Evolutionary conservation across 176 grass and related monocot species (phyloP).

Genomic region (Poa annua): DNA sequence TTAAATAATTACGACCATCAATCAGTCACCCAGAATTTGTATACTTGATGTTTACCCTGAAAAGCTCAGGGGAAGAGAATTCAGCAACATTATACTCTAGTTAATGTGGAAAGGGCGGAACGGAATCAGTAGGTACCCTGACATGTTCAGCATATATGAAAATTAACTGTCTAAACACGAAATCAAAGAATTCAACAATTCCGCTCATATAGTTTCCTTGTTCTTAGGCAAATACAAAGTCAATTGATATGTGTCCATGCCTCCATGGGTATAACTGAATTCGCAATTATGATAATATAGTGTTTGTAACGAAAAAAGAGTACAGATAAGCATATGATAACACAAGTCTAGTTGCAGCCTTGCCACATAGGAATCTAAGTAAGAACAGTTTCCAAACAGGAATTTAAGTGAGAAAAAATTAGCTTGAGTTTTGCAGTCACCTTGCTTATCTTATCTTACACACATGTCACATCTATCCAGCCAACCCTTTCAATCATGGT

Average conservation of each 20-base stretch:
- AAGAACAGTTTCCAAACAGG: neutral
- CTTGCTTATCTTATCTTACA: slow-evolving; percentile 40
- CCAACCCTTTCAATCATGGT: slow-evolving; percentile 37
- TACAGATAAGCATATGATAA: slow-evolving; percentile 28
- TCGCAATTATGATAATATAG: neutral
- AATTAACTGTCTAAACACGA: slow-evolving; percentile 22
- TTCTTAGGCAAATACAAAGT: slow-evolving; percentile 1
- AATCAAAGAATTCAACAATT: neutral
- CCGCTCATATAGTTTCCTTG: neutral
- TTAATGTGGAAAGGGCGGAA: neutral
- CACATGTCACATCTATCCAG: slow-evolving; percentile 42
- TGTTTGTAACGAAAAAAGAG: slow-evolving; percentile 10
- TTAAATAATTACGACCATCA: slow-evolving; percentile 10
- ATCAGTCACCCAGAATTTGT: slow-evolving; percentile 5
- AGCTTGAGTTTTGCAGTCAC: slow-evolving; percentile 38
- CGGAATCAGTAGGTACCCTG: slow-evolving; percentile 12
- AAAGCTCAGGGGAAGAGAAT: slow-evolving; percentile 16
- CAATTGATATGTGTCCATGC: neutral
- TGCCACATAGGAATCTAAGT: slow-evolving; percentile 31
- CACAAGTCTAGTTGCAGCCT: slow-evolving; percentile 33
- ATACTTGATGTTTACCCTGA: slow-evolving; percentile 19
- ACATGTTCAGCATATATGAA: neutral
- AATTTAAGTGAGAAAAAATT: slow-evolving; percentile 12
- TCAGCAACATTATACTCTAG: slow-evolving; percentile 15
- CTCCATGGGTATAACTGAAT: neutral